phyloP scores from a whole-genome alignment of 805 yeast genomes.

The Metschnikowia amazonensis region DNA sequence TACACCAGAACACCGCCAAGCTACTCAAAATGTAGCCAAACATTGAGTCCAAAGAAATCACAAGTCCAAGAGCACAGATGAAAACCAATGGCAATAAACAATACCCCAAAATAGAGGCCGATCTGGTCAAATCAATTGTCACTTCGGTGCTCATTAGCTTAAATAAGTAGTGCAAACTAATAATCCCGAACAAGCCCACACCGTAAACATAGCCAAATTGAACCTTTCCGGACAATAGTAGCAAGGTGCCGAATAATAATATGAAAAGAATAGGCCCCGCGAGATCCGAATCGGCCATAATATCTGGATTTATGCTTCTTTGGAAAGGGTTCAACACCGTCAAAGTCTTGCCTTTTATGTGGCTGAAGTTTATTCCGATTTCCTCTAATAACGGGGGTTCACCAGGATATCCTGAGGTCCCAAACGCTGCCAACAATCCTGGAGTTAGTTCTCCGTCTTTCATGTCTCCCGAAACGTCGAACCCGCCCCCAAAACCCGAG shows the following conservation, averaged over 20 bases:
- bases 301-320: constrained; percentile 59
- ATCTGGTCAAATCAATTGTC: constrained; percentile 56
- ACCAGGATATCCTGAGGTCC: constrained; percentile 90
- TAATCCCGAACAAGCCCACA: constrained; percentile 86
- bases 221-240: constrained; percentile 84
- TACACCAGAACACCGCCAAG: constrained; percentile 80
- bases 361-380: constrained; percentile 86
- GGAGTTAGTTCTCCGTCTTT: constrained; percentile 51
- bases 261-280: constrained; percentile 95
- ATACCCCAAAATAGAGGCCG: constrained; percentile 91
- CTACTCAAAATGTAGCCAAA: constrained; percentile 69
- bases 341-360: constrained; percentile 77
- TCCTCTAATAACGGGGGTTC: constrained; percentile 93
- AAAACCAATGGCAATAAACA: constrained; percentile 86
- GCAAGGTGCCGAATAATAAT: constrained; percentile 75
- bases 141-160: constrained; percentile 76
- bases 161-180: constrained; percentile 78
- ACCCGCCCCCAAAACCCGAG: constrained; percentile 31
- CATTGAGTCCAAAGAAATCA: constrained; percentile 63
- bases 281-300: constrained; percentile 81
- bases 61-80: constrained; percentile 67
- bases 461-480: constrained; percentile 42
- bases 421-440: constrained; percentile 87
- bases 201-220: constrained; percentile 98
- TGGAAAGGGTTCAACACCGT: constrained; percentile 81